Evolutionary conservation across 345 rosid genomes (phyloP).

Genomic region (Sapria himalayana): DNA sequence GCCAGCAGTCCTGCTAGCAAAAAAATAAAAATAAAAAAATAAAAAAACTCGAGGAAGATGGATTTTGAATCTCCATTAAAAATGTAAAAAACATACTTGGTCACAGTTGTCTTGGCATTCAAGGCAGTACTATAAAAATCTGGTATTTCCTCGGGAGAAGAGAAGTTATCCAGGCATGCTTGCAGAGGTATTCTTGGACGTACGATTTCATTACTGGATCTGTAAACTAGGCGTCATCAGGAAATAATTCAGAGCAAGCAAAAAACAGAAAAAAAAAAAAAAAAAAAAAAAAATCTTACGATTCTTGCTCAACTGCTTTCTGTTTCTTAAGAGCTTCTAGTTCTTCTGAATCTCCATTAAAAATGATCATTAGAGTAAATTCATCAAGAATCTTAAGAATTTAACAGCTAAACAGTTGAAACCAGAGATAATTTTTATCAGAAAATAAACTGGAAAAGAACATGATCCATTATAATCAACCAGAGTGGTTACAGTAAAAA

Average conservation of each 20-base stretch:
- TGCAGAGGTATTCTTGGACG: slow-evolving; percentile 93
- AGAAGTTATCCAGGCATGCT: slow-evolving; percentile 75
- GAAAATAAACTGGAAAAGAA: no score
- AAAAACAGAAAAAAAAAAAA: slow-evolving; percentile 3
- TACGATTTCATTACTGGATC: slow-evolving; percentile 54
- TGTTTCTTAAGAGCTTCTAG: slow-evolving; percentile 41
- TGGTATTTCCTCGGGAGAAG: slow-evolving; percentile 62
- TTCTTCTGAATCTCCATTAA: slow-evolving; percentile 40
- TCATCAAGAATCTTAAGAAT: not conserved
- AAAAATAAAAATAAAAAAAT: slow-evolving; percentile 5
- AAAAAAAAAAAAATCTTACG: slow-evolving; percentile 47
- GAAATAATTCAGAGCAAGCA: slow-evolving; percentile 8
- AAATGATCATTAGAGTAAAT: slow-evolving; percentile 3
- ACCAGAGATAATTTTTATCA: no score
- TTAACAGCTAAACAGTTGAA: no score
- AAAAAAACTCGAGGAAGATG: not conserved
- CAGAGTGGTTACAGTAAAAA: no score
- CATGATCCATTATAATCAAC: no score
- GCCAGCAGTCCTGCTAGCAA: slow-evolving; percentile 55
- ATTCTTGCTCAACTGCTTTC: slow-evolving; percentile 61
- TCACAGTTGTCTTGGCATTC: slow-evolving; percentile 67
- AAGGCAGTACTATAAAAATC: slow-evolving; percentile 84
- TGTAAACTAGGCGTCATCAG: slow-evolving; percentile 19
- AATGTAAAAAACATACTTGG: slow-evolving; percentile 38
- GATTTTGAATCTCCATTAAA: not conserved